Evolutionary conservation across 169 alveolate species (phyloP), one percentile per base, ranked within the genome.

Genomic region (Perkinsus chesapeaki): DNA sequence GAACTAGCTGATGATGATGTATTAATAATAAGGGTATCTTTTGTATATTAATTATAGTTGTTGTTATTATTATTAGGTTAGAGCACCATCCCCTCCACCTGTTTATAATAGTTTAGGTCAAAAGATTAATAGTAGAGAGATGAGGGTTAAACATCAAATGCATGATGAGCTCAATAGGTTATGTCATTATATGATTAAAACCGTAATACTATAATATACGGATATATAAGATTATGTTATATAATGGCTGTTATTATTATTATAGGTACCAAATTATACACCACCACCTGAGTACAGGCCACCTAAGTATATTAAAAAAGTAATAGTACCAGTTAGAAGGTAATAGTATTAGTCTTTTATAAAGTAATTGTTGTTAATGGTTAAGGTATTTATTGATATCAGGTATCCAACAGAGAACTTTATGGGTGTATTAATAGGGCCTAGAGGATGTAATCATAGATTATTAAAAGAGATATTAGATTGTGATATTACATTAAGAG

Each of bases 371-470:
- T 39, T 90, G 39, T 20, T 90, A 23, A 7, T 39, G 20, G 10
- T n/a, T n/a, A n/a, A n/a, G n/a, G n/a, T n/a, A n/a, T 34, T 20
- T 12, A 39, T 20, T 73, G 20, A 20, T 73, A 73, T 7, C 20
- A 39, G 92, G 94, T 97, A 97, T 92, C 98, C 98, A 19, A 98
- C 96, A 60, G 96, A 97, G 95, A 98, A 98, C 95, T 98, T 97
- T 95, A 97, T 98, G 97, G 99, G 99, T 10, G 95, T 98, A 92
- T 96, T 98, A 92, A 98, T 98, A 48, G 99, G 99, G 1, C 99
- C 99, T 7, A 95, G 98, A 92, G 99, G 99, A 3, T 97, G 98
- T 93, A 97, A 98, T 93, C 99, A 98, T 96, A 27, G 82, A 1
- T 16, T 60, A 0, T 60, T 60, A 34, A 60, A 60, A 34, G 82